These are phyloP conservation scores for Neoboletus brunneissimus DNA, from an alignment of 768 basidiomycete genomes.

Conservation along the genomic window DNA sequence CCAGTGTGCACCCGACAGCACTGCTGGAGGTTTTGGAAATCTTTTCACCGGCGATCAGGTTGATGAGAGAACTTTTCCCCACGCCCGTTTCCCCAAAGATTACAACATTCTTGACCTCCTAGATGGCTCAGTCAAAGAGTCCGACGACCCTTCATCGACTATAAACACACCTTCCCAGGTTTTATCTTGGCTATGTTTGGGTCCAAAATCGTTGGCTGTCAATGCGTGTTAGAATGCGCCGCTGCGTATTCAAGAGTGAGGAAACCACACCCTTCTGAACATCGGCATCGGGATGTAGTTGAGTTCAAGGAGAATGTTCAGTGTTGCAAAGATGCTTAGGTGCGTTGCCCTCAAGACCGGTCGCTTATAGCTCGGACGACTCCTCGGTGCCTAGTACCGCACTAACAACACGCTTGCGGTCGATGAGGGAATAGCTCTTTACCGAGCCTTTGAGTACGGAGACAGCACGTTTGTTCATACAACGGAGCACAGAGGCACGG, in stretches of 20 bases:
- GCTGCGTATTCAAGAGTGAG: background rate
- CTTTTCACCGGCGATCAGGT: slow-evolving; percentile 13
- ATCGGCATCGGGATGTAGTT: background rate
- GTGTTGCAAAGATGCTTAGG: background rate
- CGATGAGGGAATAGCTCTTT: background rate
- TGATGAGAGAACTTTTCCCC: slow-evolving; percentile 26
- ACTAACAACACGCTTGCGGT: slow-evolving; percentile 5
- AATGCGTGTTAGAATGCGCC: slow-evolving; percentile 1
- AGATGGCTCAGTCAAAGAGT: background rate
- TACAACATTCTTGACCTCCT: slow-evolving; percentile 18
- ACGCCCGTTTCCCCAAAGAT: slow-evolving; percentile 24
- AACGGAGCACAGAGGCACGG: background rate
- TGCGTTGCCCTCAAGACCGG: background rate
- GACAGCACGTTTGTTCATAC: background rate
- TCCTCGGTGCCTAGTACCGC: slow-evolving; percentile 1
- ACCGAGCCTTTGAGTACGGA: background rate
- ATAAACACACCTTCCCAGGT: slow-evolving; percentile 10
- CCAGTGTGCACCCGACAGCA: slow-evolving; percentile 21
- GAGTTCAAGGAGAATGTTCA: background rate
- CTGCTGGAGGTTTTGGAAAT: slow-evolving; percentile 19
- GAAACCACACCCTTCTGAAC: slow-evolving; percentile 7
- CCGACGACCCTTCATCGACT: background rate
- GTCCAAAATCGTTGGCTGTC: slow-evolving; percentile 1
- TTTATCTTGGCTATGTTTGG: background rate
- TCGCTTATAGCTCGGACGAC: slow-evolving; percentile 10